phyloP scores from a whole-genome alignment of 768 basidiomycete species.

The Termitomyces titanicus region DNA sequence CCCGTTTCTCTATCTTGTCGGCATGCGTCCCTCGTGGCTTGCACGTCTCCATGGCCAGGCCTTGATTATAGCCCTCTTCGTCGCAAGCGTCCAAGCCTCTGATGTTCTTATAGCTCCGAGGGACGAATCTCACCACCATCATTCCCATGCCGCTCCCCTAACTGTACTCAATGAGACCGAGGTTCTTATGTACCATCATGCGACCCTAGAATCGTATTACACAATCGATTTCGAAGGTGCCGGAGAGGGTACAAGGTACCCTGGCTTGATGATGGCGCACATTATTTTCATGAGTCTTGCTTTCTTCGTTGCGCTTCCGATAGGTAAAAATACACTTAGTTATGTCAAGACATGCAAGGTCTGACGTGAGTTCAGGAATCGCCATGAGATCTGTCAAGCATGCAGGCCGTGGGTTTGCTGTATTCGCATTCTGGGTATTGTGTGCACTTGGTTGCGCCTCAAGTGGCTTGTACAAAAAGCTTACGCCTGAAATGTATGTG shows the following conservation, averaged over 20 bases:
- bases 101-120: constrained; percentile 16
- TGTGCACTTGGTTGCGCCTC: constrained; percentile 61
- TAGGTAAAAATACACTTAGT: constrained; percentile 42
- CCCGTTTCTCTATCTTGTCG: constrained; percentile 4
- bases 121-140: constrained; percentile 44
- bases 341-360: not conserved
- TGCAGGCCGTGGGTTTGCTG: constrained; percentile 52
- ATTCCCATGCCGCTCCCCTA: constrained; percentile 45
- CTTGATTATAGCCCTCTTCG: constrained; percentile 10
- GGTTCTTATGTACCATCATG: constrained; percentile 56
- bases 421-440: constrained; percentile 62
- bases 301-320: constrained; percentile 80
- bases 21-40: constrained; percentile 14
- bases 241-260: constrained; percentile 45
- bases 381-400: constrained; percentile 77
- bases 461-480: constrained; percentile 68
- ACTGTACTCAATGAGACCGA: constrained; percentile 77
- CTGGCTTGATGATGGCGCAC: constrained; percentile 73
- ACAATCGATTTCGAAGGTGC: constrained; percentile 69
- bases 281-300: constrained; percentile 71
- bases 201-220: constrained; percentile 80
- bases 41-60: constrained; percentile 2
- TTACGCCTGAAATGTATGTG: constrained; percentile 81
- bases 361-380: constrained; percentile 50
- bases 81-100: constrained; percentile 17